phyloP scores from a whole-genome alignment of 2,329 filamentous ascomycete genomes.

The Exophiala alcalophila region DNA sequence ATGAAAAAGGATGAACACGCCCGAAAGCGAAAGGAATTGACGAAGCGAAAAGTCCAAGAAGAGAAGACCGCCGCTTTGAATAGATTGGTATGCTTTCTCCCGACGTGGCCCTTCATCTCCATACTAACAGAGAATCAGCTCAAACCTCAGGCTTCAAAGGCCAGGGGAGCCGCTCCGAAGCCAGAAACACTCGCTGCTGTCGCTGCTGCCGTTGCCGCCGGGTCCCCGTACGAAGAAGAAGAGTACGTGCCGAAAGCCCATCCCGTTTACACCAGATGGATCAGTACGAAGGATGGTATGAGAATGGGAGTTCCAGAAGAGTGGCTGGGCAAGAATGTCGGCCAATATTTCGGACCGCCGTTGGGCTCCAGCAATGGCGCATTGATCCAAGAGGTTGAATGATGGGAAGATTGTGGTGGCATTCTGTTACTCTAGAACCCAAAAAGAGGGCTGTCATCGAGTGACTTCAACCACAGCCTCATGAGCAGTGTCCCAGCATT shows the following conservation, averaged over 20 bases:
- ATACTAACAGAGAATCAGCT: conserved; percentile 37
- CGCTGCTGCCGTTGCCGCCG: conserved; percentile 39
- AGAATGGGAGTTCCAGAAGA: conserved; percentile 46
- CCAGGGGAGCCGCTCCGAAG: conserved; percentile 48
- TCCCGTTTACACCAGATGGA: conserved; percentile 46
- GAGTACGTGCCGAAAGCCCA: conserved; percentile 41
- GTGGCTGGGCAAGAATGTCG: conserved; percentile 46
- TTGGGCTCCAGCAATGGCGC: conserved; percentile 16
- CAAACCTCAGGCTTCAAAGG: conserved; percentile 63
- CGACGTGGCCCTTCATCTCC: not conserved
- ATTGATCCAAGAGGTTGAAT: conserved; percentile 30
- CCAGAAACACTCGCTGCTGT: conserved; percentile 42
- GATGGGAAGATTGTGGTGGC: conserved; percentile 13
- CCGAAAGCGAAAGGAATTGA: conserved; percentile 67
- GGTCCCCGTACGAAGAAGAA: conserved; percentile 37
- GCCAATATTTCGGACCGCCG: conserved; percentile 37
- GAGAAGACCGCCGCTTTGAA: conserved; percentile 57
- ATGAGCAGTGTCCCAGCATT: no score
- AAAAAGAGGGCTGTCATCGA: no score
- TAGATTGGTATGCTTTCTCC: conserved; percentile 22
- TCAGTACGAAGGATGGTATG: conserved; percentile 42
- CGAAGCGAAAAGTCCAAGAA: conserved; percentile 74
- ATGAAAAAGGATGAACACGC: conserved; percentile 74
- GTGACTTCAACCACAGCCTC: no score
- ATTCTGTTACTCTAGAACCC: no score